Percentiles rank a stretch among this genome's conserved stretches.
These are phyloP conservation scores for Penicillium concentricum DNA, from an alignment of 2,329 filamentous ascomycete genomes.

Conservation along the genomic window DNA sequence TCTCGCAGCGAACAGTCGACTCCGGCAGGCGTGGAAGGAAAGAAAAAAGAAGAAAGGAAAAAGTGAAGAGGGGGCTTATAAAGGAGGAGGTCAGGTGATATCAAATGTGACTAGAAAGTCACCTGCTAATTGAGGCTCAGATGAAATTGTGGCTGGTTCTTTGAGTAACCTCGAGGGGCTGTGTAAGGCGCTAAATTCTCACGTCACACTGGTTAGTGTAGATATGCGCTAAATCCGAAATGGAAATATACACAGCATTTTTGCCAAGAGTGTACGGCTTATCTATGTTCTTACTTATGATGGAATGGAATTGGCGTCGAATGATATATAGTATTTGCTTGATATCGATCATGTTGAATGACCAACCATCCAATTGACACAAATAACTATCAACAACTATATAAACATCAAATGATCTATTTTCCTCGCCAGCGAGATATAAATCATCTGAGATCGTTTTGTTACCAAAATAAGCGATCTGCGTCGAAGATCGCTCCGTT, in stretches of 20 bases:
- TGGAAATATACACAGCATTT: not conserved
- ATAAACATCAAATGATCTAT: too few relatives aligned
- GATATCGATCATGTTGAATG: conserved; percentile 8
- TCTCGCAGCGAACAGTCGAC: conserved; percentile 36
- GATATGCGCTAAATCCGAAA: not conserved
- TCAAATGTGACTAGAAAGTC: conserved; percentile 11
- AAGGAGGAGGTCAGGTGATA: conserved; percentile 29
- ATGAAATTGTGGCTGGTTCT: conserved; percentile 7
- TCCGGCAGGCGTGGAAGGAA: conserved; percentile 49
- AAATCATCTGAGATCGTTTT: not conserved
- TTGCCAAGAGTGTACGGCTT: not conserved
- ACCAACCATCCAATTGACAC: not conserved
- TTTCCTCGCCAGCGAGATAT: conserved; percentile 3
- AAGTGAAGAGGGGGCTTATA: conserved; percentile 29
- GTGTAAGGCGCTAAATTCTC: conserved; percentile 13
- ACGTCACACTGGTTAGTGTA: conserved; percentile 8
- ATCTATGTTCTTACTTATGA: not conserved
- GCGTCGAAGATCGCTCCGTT: not conserved
- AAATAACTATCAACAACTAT: not conserved
- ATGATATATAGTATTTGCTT: not conserved
- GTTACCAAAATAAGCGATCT: not conserved
- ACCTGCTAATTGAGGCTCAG: conserved; percentile 3
- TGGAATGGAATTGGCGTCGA: not conserved
- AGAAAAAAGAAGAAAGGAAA: conserved; percentile 42
- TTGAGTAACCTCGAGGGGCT: not conserved